These are phyloP conservation scores for Ogataea henricii DNA, from an alignment of 805 yeast genomes.

Conservation along the genomic window DNA sequence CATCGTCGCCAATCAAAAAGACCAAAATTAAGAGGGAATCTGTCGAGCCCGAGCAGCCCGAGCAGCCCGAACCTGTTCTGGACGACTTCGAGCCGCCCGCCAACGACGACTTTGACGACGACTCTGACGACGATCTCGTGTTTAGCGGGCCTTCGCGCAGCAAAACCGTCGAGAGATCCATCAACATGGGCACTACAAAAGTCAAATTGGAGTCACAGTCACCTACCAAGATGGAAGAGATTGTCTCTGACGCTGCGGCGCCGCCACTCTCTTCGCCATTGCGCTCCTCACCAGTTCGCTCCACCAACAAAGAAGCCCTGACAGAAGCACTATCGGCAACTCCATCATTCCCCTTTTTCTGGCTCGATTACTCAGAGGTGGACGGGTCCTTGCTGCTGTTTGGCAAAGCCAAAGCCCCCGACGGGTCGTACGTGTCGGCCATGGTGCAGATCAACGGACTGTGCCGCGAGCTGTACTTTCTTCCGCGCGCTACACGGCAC, in stretches of 20 bases:
- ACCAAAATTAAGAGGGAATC: conserved; percentile 6
- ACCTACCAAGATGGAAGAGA: conserved; percentile 5
- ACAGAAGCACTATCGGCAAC: background rate
- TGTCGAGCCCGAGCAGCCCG: no score
- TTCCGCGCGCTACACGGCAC: conserved; percentile 56
- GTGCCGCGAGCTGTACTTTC: conserved; percentile 69
- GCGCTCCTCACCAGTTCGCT: conserved; percentile 16
- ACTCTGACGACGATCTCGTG: conserved; percentile 60
- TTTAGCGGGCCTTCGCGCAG: conserved; percentile 53
- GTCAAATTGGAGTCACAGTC: conserved; percentile 11
- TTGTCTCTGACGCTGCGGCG: conserved; percentile 31
- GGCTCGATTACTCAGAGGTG: conserved; percentile 87
- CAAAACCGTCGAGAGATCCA: conserved; percentile 41
- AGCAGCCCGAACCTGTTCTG: background rate
- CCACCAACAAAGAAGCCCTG: background rate
- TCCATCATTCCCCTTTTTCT: conserved; percentile 53
- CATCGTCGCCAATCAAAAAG: background rate
- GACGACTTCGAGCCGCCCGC: conserved; percentile 13
- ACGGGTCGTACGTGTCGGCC: conserved; percentile 65
- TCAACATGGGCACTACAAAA: conserved; percentile 41
- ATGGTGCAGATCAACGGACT: conserved; percentile 75
- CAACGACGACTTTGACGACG: no score
- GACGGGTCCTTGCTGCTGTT: conserved; percentile 68
- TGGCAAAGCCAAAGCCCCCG: conserved; percentile 72
- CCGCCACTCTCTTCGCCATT: conserved; percentile 24